A percentile compares a stretch with the other conserved stretches of the same genome.
phyloP scores from a whole-genome alignment of 1,139 yeast genomes.

The Saccharomyces hybrid region DNA sequence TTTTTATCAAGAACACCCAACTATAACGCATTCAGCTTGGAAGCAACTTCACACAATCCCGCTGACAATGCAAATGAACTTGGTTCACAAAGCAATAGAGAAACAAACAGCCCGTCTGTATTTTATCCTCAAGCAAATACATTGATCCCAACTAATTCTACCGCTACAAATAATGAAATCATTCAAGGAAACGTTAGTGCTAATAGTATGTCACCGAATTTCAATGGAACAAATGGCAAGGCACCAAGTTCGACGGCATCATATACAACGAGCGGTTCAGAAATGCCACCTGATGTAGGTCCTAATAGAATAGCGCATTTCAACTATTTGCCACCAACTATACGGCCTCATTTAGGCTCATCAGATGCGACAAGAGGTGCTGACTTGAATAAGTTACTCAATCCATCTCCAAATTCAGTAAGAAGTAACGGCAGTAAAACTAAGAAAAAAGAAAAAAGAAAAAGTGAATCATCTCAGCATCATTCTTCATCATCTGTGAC shows the following conservation, averaged over 20 bases:
- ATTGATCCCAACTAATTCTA: neutral
- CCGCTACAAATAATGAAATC: neutral
- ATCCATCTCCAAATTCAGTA: constrained; percentile 20
- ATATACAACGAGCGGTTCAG: constrained; percentile 36
- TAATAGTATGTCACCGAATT: constrained; percentile 1
- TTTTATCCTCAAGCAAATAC: neutral
- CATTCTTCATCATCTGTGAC: neutral
- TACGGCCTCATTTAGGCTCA: constrained; percentile 60
- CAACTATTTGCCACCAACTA: constrained; percentile 62
- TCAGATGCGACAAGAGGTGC: constrained; percentile 40
- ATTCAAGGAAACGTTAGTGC: neutral
- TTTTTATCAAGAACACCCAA: constrained; percentile 22
- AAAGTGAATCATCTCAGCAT: constrained; percentile 4
- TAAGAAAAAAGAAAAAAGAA: constrained; percentile 10
- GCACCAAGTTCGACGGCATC: constrained; percentile 21
- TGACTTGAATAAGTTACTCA: constrained; percentile 39
- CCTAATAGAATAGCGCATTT: constrained; percentile 59
- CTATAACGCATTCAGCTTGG: constrained; percentile 19
- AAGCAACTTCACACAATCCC: constrained; percentile 9
- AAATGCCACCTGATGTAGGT: constrained; percentile 45
- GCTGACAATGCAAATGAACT: constrained; percentile 3
- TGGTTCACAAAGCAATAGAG: constrained; percentile 4
- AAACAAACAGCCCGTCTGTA: neutral
- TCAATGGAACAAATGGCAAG: neutral
- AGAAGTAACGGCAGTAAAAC: constrained; percentile 1